A percentile compares a stretch with the other conserved stretches of the same genome.
These are phyloP conservation scores for Camellia oleifera DNA, from an alignment of 179 eudicot species.

Conservation along the genomic window DNA sequence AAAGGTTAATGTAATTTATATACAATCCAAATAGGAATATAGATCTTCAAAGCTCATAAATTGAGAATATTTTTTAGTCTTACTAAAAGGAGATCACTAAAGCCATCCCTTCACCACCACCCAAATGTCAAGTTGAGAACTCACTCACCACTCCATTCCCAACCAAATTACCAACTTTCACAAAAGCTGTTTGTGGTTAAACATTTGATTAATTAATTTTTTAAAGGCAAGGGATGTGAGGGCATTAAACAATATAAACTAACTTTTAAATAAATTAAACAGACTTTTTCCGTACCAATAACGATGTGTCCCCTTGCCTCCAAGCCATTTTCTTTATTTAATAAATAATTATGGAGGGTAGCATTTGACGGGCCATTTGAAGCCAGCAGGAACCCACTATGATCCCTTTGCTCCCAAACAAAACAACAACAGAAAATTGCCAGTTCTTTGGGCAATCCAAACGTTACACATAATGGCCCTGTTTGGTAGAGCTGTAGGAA, in stretches of 20 bases:
- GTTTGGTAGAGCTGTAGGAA: no score
- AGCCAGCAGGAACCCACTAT: conserved; percentile 18
- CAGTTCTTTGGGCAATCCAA: not conserved
- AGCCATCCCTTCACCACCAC: conserved; percentile 13
- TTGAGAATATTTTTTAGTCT: no score
- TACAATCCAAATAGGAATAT: no score
- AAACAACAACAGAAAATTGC: not conserved
- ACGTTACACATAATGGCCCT: no score
- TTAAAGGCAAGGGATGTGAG: not conserved
- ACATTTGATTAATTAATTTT: not conserved
- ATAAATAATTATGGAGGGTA: conserved; percentile 1
- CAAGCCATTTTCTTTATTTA: not conserved
- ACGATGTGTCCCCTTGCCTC: conserved; percentile 25
- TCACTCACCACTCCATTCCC: not conserved
- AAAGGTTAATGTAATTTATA: no score
- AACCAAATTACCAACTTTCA: conserved; percentile 14
- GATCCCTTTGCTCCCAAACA: conserved; percentile 14
- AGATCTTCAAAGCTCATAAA: no score
- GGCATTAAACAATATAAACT: not conserved
- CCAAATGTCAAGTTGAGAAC: conserved; percentile 33
- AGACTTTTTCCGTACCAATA: conserved; percentile 24
- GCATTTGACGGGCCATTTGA: conserved; percentile 25
- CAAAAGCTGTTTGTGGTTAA: conserved; percentile 5
- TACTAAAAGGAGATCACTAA: conserved; percentile 12
- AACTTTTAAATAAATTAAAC: not conserved